A percentile compares a stretch with the other conserved stretches of the same genome.
Evolutionary conservation across 768 basidiomycete species (phyloP).

Genomic region (Phylloporus sp.): DNA sequence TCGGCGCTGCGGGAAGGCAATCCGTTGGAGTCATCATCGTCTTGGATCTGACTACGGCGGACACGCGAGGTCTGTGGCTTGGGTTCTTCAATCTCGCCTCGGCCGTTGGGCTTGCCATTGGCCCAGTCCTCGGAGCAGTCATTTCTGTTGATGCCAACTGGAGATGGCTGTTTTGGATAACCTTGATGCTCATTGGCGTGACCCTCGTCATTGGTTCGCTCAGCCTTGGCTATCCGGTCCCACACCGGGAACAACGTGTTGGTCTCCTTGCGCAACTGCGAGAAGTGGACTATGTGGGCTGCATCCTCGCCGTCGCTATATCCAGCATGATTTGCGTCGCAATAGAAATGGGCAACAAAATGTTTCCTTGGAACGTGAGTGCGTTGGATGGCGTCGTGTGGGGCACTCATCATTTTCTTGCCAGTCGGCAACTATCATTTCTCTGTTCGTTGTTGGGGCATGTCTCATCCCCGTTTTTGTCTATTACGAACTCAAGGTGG

Average conservation of each 20-base stretch:
- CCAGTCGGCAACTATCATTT: conserved; percentile 30
- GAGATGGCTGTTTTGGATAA: conserved; percentile 48
- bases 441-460: conserved; percentile 26
- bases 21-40: conserved; percentile 35
- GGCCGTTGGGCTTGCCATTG: conserved; percentile 42
- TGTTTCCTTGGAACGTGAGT: conserved; percentile 34
- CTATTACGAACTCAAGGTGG: conserved; percentile 33
- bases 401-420: conserved; percentile 3
- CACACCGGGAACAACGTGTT: conserved; percentile 28
- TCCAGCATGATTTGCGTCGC: conserved; percentile 35
- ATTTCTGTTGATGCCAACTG: conserved; percentile 41
- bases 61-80: conserved; percentile 34
- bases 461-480: conserved; percentile 33
- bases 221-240: conserved; percentile 32
- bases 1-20: conserved; percentile 36
- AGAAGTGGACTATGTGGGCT: conserved; percentile 34
- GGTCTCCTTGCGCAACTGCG: conserved; percentile 32
- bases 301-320: conserved; percentile 29
- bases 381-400: not conserved
- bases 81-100: conserved; percentile 36
- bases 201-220: conserved; percentile 26
- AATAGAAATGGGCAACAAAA: conserved; percentile 38
- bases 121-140: conserved; percentile 45
- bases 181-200: conserved; percentile 31
- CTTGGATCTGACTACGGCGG: conserved; percentile 34